A percentile compares a stretch with the other conserved stretches of the same genome.
Evolutionary conservation across 2,329 filamentous ascomycete species (phyloP).

Genomic region (Aspergillus sp.): DNA sequence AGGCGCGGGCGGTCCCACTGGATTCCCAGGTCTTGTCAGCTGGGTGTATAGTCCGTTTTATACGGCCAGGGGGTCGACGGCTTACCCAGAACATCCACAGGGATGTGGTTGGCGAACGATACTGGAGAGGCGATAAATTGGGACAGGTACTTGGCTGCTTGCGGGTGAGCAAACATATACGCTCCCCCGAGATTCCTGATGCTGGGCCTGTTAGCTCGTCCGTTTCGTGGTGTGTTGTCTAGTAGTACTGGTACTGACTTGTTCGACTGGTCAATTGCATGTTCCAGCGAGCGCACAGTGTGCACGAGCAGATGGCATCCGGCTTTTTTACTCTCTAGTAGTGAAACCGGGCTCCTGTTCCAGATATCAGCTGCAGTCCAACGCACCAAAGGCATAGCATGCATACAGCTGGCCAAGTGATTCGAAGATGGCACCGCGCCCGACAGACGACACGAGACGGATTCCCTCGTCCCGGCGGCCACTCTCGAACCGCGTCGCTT

Average conservation of each 20-base stretch:
- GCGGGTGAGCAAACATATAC: slow-evolving; percentile 45
- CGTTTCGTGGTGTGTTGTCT: no score
- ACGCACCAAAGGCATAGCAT: neutral
- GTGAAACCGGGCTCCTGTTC: slow-evolving; percentile 11
- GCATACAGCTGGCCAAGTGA: no score
- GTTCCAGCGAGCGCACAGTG: slow-evolving; percentile 42
- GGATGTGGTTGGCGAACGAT: slow-evolving; percentile 51
- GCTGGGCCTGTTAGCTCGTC: no score
- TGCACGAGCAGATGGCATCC: slow-evolving; percentile 40
- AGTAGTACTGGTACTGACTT: no score
- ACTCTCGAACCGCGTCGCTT: slow-evolving; percentile 17
- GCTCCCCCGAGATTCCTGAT: slow-evolving; percentile 39
- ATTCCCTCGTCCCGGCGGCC: no score
- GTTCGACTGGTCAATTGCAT: slow-evolving; percentile 41
- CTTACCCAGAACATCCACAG: slow-evolving; percentile 42
- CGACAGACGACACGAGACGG: slow-evolving; percentile 19
- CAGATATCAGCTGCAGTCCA: slow-evolving; percentile 8
- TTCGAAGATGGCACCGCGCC: neutral
- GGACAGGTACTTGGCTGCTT: slow-evolving; percentile 49
- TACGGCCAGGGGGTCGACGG: no score
- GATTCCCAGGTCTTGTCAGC: no score
- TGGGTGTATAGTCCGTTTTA: no score
- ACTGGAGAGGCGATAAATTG: slow-evolving; percentile 46
- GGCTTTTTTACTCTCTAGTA: slow-evolving; percentile 32
- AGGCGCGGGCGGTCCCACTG: slow-evolving; percentile 28